Evolutionary conservation across 306 rosid genomes (phyloP), one percentile per base, ranked within the genome.

Genomic region (Urtica urens): DNA sequence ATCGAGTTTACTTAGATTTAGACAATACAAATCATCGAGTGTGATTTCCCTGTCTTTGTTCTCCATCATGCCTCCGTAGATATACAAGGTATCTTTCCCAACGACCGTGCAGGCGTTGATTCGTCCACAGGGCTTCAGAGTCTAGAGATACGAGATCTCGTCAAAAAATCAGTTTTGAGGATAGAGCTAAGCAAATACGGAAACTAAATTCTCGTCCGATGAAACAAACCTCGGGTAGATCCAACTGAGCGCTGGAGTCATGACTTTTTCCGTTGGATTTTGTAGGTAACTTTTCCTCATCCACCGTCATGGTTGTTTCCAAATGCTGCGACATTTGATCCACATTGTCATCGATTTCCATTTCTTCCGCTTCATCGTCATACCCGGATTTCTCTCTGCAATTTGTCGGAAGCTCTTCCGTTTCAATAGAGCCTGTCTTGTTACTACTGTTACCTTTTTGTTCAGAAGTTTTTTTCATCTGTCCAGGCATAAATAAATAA

Each of bases 51-150:
- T 77, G 73, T 90, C 99, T 72, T 75, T 81, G 51, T 78, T 55
- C 82, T 90, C 99, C 95, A 90, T 85, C 93, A 85, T 73, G 54
- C 99, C 99, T 44, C 95, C 95, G 60, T 90, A 90, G 57, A 85
- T 38, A 38, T 90, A 85, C 59, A 85, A 60, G 23, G 90, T 77
- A 62, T 90, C 95, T 77, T 67, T 75, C 50, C 94, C 99, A 49
- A 85, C 75, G 21, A 80, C 94, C 82, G 73, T 65, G 76, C 99
- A 85, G 22, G 99, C 71, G 49, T 90, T 90, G 68, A 90, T 90
- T 47, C 99, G 92, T 61, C 99, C 99, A 73, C 99, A 84, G 33
- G 99, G 95, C 72, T 79, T 90, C 75, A 73, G 80, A 54, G 62
- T 64, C 99, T 90, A 58, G 53, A 52, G 23, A 65, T 45, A 72